These are phyloP conservation scores for Apiospora saccharicola DNA, from an alignment of 2,329 filamentous ascomycete genomes.

Conservation along the genomic window DNA sequence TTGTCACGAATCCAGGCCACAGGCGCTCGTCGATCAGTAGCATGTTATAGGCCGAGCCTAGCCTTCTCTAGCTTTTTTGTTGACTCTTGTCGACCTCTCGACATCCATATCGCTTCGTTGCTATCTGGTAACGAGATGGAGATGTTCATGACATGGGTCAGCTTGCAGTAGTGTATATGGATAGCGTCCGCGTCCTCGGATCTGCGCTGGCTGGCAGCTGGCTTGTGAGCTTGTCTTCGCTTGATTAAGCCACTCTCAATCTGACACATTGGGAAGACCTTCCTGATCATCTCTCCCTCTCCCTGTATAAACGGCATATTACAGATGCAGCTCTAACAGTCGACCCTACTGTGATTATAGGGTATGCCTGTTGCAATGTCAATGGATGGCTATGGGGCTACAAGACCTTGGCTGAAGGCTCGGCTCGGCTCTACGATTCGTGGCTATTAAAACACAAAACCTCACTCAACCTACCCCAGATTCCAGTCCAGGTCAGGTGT, in stretches of 20 bases:
- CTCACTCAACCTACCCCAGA: background rate
- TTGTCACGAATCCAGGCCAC: background rate
- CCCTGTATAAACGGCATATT: background rate
- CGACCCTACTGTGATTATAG: background rate
- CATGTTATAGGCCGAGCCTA: background rate
- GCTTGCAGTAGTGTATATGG: background rate
- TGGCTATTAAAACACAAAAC: background rate
- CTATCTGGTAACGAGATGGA: constrained; percentile 4
- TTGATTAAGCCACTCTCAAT: constrained; percentile 17
- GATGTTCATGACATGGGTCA: constrained; percentile 15
- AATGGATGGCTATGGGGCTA: too few relatives aligned
- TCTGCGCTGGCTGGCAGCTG: constrained; percentile 2
- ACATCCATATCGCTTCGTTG: background rate
- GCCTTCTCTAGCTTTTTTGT: background rate
- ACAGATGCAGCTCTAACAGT: constrained; percentile 2
- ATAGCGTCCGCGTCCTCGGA: constrained; percentile 5
- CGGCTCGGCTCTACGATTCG: background rate
- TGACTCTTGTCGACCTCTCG: background rate
- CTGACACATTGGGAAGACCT: background rate
- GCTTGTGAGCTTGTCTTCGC: background rate
- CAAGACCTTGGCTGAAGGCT: background rate
- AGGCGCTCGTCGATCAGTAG: background rate
- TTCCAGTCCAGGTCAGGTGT: background rate
- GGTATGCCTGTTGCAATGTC: too few relatives aligned
- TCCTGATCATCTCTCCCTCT: background rate